Conservation (phyloP, 2,329 filamentous ascomycete species). For the Emergomyces africanus region DNA sequence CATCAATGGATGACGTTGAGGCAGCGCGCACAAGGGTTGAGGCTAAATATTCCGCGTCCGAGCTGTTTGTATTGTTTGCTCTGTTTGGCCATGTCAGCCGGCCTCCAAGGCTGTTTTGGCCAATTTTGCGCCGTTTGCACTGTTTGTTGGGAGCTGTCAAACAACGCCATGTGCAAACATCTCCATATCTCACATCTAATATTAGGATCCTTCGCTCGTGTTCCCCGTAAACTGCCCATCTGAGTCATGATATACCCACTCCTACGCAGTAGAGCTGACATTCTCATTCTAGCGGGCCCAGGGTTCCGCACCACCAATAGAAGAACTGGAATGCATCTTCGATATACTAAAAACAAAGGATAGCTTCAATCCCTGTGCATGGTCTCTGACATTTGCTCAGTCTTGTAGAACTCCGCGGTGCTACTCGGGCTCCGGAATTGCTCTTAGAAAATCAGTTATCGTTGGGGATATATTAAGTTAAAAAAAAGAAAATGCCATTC, state of each 20-base stretch:
- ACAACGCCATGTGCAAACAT: neutral
- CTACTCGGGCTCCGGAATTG: too few relatives aligned
- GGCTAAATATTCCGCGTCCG: neutral
- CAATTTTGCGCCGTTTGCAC: conserved; percentile 6
- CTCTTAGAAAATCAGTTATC: too few relatives aligned
- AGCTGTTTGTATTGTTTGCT: conserved; percentile 9
- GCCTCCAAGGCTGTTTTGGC: neutral
- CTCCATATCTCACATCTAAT: neutral
- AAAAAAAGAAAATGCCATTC: too few relatives aligned
- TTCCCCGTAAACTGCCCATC: neutral
- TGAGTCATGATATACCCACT: neutral
- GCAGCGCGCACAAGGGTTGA: conserved; percentile 7
- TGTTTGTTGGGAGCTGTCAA: conserved; percentile 11
- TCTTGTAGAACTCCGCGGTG: too few relatives aligned
- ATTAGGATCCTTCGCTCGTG: neutral
- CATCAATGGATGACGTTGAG: conserved; percentile 7
- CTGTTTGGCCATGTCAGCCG: conserved; percentile 3
- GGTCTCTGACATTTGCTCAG: neutral
- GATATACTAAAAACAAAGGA: neutral
- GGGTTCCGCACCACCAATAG: neutral
- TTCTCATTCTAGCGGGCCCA: neutral
- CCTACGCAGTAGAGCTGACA: neutral
- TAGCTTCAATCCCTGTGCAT: neutral
- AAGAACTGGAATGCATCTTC: neutral
- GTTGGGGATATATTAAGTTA: too few relatives aligned